Percentiles rank a stretch among this genome's conserved stretches.
phyloP scores from a whole-genome alignment of 2,329 filamentous ascomycete species.

The Diaporthe aspalathi region DNA sequence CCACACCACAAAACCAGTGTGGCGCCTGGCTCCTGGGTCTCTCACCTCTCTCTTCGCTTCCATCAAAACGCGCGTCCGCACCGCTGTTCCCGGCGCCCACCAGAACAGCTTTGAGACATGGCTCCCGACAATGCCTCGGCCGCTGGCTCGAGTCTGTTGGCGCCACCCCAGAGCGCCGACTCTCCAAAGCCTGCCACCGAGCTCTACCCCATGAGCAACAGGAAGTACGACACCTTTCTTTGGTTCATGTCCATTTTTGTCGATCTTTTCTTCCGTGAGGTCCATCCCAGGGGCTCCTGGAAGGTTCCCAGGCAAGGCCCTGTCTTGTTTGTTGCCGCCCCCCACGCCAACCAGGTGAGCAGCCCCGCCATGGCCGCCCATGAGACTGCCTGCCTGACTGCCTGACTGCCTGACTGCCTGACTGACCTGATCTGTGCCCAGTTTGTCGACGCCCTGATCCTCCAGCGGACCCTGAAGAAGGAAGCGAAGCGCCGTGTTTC shows the following conservation, averaged over 20 bases:
- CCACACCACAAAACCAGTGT: slow-evolving; percentile 9
- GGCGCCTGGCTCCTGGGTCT: not conserved
- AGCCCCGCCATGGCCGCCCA: too few relatives aligned
- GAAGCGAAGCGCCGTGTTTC: slow-evolving; percentile 91
- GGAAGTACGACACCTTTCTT: slow-evolving; percentile 82
- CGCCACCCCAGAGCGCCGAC: slow-evolving; percentile 43
- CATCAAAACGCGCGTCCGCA: slow-evolving; percentile 31
- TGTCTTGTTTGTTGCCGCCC: slow-evolving; percentile 94
- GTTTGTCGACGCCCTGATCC: slow-evolving; percentile 95
- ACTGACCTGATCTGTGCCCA: slow-evolving; percentile 50
- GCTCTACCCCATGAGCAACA: slow-evolving; percentile 76
- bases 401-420: not conserved
- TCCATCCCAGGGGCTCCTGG: slow-evolving; percentile 95
- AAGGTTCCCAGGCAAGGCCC: slow-evolving; percentile 90
- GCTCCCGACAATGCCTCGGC: slow-evolving; percentile 32
- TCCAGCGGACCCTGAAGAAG: slow-evolving; percentile 89
- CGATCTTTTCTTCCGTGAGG: slow-evolving; percentile 98
- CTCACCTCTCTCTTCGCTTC: slow-evolving; percentile 1
- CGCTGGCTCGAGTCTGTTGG: slow-evolving; percentile 17
- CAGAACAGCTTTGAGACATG: slow-evolving; percentile 28
- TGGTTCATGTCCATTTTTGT: slow-evolving; percentile 85
- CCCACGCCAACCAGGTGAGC: slow-evolving; percentile 91
- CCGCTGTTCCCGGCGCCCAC: not conserved
- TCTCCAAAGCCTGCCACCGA: slow-evolving; percentile 58
- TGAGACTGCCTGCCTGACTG: not conserved